phyloP scores from a whole-genome alignment of 495 filamentous ascomycete genomes.

The Zalerion maritima region DNA sequence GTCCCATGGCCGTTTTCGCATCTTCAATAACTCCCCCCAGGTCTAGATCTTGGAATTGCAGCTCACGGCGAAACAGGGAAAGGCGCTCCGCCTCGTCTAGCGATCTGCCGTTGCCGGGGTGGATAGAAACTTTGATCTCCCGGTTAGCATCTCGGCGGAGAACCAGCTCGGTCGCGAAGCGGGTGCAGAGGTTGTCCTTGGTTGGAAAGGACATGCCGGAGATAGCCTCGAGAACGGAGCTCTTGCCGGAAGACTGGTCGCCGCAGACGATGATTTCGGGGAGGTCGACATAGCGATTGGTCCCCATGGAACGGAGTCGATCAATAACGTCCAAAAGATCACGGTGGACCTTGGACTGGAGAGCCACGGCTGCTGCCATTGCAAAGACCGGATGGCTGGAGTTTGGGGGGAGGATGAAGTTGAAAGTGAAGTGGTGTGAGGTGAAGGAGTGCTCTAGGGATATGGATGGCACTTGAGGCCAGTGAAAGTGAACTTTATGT shows the following conservation, averaged over 20 bases:
- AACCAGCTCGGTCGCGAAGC: slow-evolving; percentile 51
- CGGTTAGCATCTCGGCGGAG: slow-evolving; percentile 24
- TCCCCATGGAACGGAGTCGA: slow-evolving; percentile 37
- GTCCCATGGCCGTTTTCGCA: slow-evolving; percentile 38
- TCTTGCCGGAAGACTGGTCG: slow-evolving; percentile 56
- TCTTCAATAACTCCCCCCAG: slow-evolving; percentile 29
- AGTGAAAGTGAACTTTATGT: too few species aligned
- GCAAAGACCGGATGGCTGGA: too few species aligned
- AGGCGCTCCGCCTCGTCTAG: slow-evolving; percentile 12
- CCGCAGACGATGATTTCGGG: slow-evolving; percentile 60
- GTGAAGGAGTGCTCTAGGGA: too few species aligned
- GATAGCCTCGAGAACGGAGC: slow-evolving; percentile 58
- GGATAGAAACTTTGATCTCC: slow-evolving; percentile 30
- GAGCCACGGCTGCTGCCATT: too few species aligned
- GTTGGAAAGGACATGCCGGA: slow-evolving; percentile 53
- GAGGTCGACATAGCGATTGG: slow-evolving; percentile 39
- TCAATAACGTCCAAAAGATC: slow-evolving; percentile 43
- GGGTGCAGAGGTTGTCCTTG: slow-evolving; percentile 46
- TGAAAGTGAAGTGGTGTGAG: too few species aligned
- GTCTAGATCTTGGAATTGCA: slow-evolving; percentile 12
- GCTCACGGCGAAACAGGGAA: too few species aligned
- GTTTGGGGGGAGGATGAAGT: too few species aligned
- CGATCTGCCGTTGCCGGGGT: slow-evolving; percentile 16
- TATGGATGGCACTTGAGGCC: too few species aligned
- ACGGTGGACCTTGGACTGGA: slow-evolving; percentile 26